These are phyloP conservation scores for Penicillium sp. DNA, from an alignment of 2,329 filamentous ascomycete species.

Conservation along the genomic window DNA sequence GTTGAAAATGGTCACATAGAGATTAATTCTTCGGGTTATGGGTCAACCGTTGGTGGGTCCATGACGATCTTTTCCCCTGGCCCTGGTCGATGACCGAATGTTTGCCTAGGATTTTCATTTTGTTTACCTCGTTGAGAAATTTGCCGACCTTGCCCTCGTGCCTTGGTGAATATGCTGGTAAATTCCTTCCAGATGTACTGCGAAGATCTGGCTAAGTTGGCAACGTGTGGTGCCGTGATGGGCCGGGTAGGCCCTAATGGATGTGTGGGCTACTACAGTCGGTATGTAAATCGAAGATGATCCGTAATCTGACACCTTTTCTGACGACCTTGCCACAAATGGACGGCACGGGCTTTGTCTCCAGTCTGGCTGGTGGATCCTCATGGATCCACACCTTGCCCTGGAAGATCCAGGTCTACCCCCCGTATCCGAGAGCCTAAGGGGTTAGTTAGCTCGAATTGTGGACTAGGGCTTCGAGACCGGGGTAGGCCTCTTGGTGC, in stretches of 20 bases:
- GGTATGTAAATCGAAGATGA: conserved; percentile 9
- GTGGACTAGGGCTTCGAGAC: conserved; percentile 21
- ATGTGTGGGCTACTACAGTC: conserved; percentile 3
- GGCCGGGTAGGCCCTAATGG: background rate
- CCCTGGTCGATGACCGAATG: conserved; percentile 8
- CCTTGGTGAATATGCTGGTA: background rate
- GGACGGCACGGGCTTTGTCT: conserved; percentile 13
- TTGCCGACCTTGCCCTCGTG: conserved; percentile 6
- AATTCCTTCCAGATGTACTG: conserved; percentile 1
- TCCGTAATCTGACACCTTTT: conserved; percentile 14
- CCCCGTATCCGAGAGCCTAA: conserved; percentile 18
- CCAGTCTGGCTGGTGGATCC: conserved; percentile 5
- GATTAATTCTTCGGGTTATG: conserved; percentile 7
- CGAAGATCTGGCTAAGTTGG: background rate
- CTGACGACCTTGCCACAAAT: conserved; percentile 13
- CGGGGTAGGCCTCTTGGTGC: conserved; percentile 18
- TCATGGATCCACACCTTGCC: conserved; percentile 14
- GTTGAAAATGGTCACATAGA: conserved; percentile 6
- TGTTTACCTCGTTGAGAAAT: conserved; percentile 4
- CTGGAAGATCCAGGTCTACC: conserved; percentile 13
- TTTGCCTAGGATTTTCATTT: conserved; percentile 8
- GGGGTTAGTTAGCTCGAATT: conserved; percentile 20
- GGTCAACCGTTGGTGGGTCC: conserved; percentile 14
- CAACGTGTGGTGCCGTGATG: background rate
- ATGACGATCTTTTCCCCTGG: conserved; percentile 15